These are phyloP conservation scores for Paxillus involutus DNA, from an alignment of 768 basidiomycete species.

Conservation along the genomic window DNA sequence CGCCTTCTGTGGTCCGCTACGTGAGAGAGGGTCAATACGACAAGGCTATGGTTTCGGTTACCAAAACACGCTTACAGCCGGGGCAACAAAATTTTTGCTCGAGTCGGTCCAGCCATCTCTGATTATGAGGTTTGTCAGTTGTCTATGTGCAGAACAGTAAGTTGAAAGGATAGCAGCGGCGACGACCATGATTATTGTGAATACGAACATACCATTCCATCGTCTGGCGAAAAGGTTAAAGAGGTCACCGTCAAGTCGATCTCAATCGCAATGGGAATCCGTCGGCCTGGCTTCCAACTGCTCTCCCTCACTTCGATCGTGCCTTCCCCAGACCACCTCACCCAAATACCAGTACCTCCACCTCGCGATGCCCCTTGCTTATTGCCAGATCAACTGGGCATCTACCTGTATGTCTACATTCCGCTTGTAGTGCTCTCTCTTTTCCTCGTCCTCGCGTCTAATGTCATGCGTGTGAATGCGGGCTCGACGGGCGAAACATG, in stretches of 20 bases:
- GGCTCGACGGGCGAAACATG: constrained; percentile 4
- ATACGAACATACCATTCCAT: constrained; percentile 48
- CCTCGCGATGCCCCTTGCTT: constrained; percentile 66
- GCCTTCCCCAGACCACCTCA: constrained; percentile 27
- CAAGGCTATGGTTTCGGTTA: constrained; percentile 79
- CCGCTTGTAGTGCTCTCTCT: constrained; percentile 67
- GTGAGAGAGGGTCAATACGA: constrained; percentile 73
- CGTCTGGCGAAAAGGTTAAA: constrained; percentile 34
- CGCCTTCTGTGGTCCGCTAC: constrained; percentile 70
- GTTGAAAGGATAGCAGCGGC: constrained; percentile 49
- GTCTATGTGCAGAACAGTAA: not conserved
- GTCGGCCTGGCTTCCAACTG: constrained; percentile 85
- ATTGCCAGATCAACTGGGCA: constrained; percentile 81
- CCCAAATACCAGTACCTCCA: constrained; percentile 28
- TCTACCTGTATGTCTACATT: constrained; percentile 73
- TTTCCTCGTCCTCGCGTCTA: constrained; percentile 37
- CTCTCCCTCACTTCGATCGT: constrained; percentile 62
- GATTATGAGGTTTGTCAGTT: constrained; percentile 64
- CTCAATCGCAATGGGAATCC: constrained; percentile 87
- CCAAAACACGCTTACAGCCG: constrained; percentile 76
- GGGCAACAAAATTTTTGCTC: constrained; percentile 67
- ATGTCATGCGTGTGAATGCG: constrained; percentile 16
- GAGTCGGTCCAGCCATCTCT: constrained; percentile 60
- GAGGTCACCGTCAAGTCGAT: constrained; percentile 91
- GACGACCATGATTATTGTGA: constrained; percentile 98